Conservation (phyloP, 1,284 basidiomycete genomes). For the Sphagnurus paluster region DNA sequence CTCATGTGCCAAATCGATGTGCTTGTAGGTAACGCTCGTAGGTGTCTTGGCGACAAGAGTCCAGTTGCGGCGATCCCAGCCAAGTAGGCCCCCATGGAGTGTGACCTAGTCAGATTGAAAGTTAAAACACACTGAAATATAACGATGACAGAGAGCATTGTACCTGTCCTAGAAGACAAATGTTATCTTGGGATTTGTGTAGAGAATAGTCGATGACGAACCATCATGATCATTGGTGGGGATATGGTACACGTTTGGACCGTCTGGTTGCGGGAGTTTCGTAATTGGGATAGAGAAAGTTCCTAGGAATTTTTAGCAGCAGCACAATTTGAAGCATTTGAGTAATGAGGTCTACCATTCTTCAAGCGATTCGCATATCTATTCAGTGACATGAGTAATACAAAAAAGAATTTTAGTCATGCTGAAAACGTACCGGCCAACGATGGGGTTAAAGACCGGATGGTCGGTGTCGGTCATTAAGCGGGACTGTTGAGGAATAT, state of each 20-base stretch:
- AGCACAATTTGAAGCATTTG: background rate
- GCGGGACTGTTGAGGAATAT: conserved; percentile 27
- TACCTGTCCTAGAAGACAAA: conserved; percentile 19
- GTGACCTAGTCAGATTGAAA: conserved; percentile 34
- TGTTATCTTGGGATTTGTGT: background rate
- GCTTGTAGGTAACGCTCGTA: conserved; percentile 50
- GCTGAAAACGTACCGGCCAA: conserved; percentile 45
- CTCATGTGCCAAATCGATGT: conserved; percentile 51
- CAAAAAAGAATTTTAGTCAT: too few relatives aligned
- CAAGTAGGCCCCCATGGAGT: conserved; percentile 52
- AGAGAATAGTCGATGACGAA: conserved; percentile 13
- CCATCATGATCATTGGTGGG: conserved; percentile 50
- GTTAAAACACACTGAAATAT: background rate
- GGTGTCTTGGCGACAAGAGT: conserved; percentile 41
- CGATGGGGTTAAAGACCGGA: conserved; percentile 50
- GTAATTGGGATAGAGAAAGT: conserved; percentile 58
- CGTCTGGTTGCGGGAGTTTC: conserved; percentile 44
- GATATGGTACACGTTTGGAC: conserved; percentile 49
- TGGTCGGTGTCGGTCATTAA: conserved; percentile 47
- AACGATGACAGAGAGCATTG: conserved; percentile 17
- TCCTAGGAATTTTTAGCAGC: conserved; percentile 28
- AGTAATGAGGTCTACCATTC: conserved; percentile 8
- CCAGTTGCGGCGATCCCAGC: conserved; percentile 60
- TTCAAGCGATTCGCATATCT: conserved; percentile 16
- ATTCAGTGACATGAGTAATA: too few relatives aligned